Evolutionary conservation across 768 basidiomycete species (phyloP).

Genomic region (Pleurotus pulmonarius): DNA sequence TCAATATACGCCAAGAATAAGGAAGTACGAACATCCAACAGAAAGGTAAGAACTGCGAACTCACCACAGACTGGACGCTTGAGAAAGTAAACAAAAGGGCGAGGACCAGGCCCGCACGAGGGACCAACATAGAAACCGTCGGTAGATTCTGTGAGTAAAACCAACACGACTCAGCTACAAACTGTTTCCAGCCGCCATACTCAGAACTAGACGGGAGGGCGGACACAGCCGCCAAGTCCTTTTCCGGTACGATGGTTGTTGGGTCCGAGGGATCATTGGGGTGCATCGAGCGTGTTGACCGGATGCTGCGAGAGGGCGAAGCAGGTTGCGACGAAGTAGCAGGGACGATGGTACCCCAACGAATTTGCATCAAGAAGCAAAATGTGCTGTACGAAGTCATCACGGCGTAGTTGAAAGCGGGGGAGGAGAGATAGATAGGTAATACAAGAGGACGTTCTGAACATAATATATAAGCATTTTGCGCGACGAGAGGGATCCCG

Average conservation of each 20-base stretch:
- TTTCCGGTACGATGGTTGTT: background rate
- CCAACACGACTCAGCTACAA: conserved; percentile 79
- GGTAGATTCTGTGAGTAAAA: conserved; percentile 84
- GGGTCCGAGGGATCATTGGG: conserved; percentile 6
- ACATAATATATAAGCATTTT: background rate
- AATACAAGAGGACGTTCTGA: conserved; percentile 80
- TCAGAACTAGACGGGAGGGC: background rate
- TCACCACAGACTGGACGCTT: conserved; percentile 6
- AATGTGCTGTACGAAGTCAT: conserved; percentile 82
- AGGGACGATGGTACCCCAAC: conserved; percentile 43
- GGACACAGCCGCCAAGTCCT: background rate
- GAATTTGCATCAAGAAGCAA: conserved; percentile 79
- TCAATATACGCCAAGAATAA: background rate
- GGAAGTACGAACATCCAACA: background rate
- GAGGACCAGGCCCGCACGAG: conserved; percentile 73
- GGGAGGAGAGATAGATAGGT: conserved; percentile 79
- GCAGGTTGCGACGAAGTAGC: conserved; percentile 15
- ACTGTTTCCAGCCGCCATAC: conserved; percentile 33
- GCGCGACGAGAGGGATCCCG: conserved; percentile 2
- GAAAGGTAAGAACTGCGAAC: background rate
- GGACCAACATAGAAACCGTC: conserved; percentile 77
- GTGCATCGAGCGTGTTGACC: background rate
- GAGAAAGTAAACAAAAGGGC: conserved; percentile 70
- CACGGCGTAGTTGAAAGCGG: conserved; percentile 70
- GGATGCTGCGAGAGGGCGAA: background rate